A percentile compares a stretch with the other conserved stretches of the same genome.
Conservation (phyloP, 768 basidiomycete species). For the Trametes punicea region DNA sequence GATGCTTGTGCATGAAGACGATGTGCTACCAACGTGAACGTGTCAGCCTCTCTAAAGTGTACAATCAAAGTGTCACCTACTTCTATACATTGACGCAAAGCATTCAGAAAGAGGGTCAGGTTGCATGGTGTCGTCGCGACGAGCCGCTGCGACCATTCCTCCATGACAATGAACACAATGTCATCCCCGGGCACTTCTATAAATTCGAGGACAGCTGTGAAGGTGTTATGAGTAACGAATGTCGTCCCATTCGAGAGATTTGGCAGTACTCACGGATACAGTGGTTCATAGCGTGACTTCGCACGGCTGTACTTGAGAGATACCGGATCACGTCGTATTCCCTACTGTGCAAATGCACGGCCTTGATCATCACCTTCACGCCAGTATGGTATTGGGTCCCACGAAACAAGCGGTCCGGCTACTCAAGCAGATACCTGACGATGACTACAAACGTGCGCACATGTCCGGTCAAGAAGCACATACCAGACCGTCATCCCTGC, state of each 20-base stretch:
- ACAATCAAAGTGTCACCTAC: conserved; percentile 32
- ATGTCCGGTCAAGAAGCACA: conserved; percentile 27
- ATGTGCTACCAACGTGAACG: conserved; percentile 46
- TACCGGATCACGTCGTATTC: conserved; percentile 58
- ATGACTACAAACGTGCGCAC: background rate
- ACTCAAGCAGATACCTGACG: background rate
- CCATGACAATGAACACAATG: conserved; percentile 72
- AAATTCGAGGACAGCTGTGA: conserved; percentile 60
- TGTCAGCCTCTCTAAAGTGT: background rate
- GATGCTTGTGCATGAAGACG: conserved; percentile 65
- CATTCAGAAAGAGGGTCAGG: conserved; percentile 49
- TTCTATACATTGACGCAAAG: conserved; percentile 67
- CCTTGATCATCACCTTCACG: conserved; percentile 60
- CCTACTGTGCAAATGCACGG: conserved; percentile 59
- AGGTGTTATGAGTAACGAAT: conserved; percentile 1
- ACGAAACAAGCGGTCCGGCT: conserved; percentile 75
- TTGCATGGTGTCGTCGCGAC: conserved; percentile 49
- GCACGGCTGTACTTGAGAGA: conserved; percentile 50
- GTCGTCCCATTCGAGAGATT: background rate
- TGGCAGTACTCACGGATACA: conserved; percentile 54
- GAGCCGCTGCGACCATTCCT: conserved; percentile 71
- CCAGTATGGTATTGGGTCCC: conserved; percentile 53
- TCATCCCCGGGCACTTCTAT: conserved; percentile 51
- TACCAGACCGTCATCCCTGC: conserved; percentile 70
- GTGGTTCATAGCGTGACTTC: conserved; percentile 66